Evolutionary conservation across 805 yeast genomes (phyloP), one percentile per base, ranked within the genome.

Genomic region (Monosporozyma servazzii): DNA sequence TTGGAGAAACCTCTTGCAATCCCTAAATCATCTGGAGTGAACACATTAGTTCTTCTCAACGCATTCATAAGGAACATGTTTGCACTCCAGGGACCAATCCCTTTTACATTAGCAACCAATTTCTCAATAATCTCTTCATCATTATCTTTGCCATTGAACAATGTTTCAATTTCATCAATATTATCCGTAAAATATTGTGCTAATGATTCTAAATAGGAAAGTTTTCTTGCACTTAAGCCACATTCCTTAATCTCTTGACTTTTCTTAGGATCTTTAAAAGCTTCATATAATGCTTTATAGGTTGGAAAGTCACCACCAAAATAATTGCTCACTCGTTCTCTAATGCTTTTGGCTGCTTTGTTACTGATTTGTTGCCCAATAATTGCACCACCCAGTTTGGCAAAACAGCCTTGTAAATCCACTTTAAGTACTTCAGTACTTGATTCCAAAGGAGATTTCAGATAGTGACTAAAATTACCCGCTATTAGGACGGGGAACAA

Each of bases 71-170:
- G 67, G 66, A 88, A 90, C 96, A 90, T 90, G 50, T 84, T 85
- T 0, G 93, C 90, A 4, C 89, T 80, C 98, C 98, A 90, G 1
- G 75, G 75, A 0, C 93, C 95, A 17, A 86, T 76, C 0, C 95
- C 95, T 59, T 85, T 84, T 54, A 85, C 70, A 49, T 62, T 59
- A 25, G 64, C 63, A 0, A 77, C 75, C 49, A 84, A 65, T 52
- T 75, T 76, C 18, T 72, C 72, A 1, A 75, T 61, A 15, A 84
- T 67, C 21, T 71, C 79, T 2, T 76, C 77, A 46, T 77, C 73
- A 3, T 71, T 54, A 33, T 68, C 68, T 0, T 50, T 51, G 3
- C 56, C 51, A 2, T 53, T 42, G 54, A 82, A 76, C 48, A 76
- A 68, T 1, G 66, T 67, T 1, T 63, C 58, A 1, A 70, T 62